These are phyloP conservation scores for Tuber calosporum DNA, from an alignment of 495 filamentous ascomycete species.

Conservation along the genomic window DNA sequence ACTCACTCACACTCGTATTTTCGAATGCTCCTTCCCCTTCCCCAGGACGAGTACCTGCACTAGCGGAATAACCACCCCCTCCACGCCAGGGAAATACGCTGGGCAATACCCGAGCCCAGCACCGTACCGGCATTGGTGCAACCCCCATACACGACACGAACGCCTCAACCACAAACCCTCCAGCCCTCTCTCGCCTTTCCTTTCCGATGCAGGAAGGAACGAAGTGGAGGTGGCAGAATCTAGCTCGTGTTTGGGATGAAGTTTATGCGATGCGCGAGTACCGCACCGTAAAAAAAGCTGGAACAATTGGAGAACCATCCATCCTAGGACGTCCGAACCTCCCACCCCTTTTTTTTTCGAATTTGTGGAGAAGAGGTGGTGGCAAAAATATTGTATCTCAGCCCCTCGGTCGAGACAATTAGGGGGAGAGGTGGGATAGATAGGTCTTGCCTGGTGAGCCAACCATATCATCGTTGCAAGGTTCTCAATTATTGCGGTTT, in stretches of 20 bases:
- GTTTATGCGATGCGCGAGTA: neutral
- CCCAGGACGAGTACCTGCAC: no score
- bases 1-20: no score
- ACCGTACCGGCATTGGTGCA: no score
- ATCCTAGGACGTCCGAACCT: neutral
- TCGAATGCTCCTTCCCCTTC: no score
- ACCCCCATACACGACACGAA: neutral
- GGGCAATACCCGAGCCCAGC: no score
- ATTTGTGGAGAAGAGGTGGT: neutral
- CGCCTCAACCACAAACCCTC: neutral
- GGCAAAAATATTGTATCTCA: neutral
- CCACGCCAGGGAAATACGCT: neutral
- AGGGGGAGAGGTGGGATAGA: no score
- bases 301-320: neutral
- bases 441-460: neutral
- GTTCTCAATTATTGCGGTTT: neutral
- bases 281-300: neutral
- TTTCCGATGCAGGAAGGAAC: neutral
- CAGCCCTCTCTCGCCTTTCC: neutral
- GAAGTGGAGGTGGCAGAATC: neutral
- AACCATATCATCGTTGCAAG: neutral
- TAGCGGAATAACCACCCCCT: neutral
- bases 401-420: neutral
- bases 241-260: neutral
- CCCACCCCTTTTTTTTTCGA: neutral